Conservation (phyloP, 2,329 filamentous ascomycete genomes). For the Fusarium sp. region DNA sequence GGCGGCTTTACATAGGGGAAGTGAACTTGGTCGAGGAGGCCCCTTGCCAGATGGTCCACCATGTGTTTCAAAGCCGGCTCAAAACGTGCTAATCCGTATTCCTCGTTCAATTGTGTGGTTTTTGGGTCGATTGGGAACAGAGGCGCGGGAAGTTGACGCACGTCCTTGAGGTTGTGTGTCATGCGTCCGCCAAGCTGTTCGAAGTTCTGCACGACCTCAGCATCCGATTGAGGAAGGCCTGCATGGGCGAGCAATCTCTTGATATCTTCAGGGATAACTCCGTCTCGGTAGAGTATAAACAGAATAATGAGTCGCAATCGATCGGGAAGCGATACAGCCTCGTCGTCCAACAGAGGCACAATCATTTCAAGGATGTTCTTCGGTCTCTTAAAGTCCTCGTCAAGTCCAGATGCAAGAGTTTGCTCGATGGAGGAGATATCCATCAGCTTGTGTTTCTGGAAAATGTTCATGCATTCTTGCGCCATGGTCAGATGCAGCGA, state of each 20-base stretch:
- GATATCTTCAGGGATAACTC: constrained; percentile 85
- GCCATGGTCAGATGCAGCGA: constrained; percentile 96
- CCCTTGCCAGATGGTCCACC: constrained; percentile 78
- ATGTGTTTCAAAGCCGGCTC: constrained; percentile 85
- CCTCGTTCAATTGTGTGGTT: constrained; percentile 70
- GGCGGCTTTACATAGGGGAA: constrained; percentile 83
- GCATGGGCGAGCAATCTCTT: constrained; percentile 87
- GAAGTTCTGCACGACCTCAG: constrained; percentile 79
- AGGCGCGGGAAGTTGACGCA: constrained; percentile 71
- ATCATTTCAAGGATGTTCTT: constrained; percentile 90
- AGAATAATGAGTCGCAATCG: constrained; percentile 86
- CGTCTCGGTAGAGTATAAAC: constrained; percentile 88
- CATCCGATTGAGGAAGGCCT: constrained; percentile 78
- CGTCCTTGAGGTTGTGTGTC: constrained; percentile 78
- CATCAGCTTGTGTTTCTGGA: constrained; percentile 84
- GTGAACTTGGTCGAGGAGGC: constrained; percentile 71
- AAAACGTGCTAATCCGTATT: constrained; percentile 88
- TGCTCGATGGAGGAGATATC: constrained; percentile 93
- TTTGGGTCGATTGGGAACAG: constrained; percentile 78
- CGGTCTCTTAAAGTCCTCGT: constrained; percentile 91
- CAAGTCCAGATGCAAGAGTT: constrained; percentile 88
- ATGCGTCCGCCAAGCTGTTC: constrained; percentile 83
- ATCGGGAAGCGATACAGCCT: constrained; percentile 76
- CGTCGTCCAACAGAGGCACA: constrained; percentile 88
- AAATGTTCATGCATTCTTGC: constrained; percentile 95